Evolutionary conservation across 2,329 filamentous ascomycete genomes (phyloP).

Genomic region (Exophiala mesophila): DNA sequence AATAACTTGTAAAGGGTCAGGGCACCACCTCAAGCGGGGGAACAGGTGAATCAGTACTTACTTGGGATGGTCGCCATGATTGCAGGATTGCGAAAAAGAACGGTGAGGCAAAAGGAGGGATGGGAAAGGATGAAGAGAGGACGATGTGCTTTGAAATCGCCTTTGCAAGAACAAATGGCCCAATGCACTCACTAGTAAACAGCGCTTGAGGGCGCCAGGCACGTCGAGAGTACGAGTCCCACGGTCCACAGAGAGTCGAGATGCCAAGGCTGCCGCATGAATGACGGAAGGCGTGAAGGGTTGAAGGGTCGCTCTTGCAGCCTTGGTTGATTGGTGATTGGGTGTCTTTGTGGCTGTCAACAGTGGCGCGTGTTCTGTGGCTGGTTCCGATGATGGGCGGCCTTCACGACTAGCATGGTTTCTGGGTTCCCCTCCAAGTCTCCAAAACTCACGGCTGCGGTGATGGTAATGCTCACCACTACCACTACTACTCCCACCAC

Average conservation of each 20-base stretch:
- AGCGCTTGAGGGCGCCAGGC: conserved; percentile 3
- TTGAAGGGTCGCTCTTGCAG: background rate
- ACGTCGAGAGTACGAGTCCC: conserved; percentile 1
- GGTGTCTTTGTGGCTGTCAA: background rate
- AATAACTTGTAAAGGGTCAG: conserved; percentile 57
- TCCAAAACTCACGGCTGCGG: background rate
- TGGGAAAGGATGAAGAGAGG: background rate
- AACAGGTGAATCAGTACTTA: conserved; percentile 31
- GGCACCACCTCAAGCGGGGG: too few relatives aligned
- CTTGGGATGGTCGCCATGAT: conserved; percentile 55
- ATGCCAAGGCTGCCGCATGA: background rate
- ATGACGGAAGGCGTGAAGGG: too few relatives aligned
- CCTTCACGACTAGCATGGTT: too few relatives aligned
- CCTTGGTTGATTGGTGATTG: too few relatives aligned
- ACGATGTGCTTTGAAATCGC: conserved; percentile 11
- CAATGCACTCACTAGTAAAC: conserved; percentile 2
- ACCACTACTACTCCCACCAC: too few relatives aligned
- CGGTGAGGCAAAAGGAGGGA: background rate
- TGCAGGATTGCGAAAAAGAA: conserved; percentile 6
- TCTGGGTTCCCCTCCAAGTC: background rate
- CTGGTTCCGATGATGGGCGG: too few relatives aligned
- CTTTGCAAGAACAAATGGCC: background rate
- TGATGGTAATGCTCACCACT: too few relatives aligned
- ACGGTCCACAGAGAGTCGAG: background rate
- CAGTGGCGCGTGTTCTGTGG: too few relatives aligned